These are phyloP conservation scores for Macrophomina pseudophaseolina DNA, from an alignment of 2,329 filamentous ascomycete genomes.

Conservation along the genomic window DNA sequence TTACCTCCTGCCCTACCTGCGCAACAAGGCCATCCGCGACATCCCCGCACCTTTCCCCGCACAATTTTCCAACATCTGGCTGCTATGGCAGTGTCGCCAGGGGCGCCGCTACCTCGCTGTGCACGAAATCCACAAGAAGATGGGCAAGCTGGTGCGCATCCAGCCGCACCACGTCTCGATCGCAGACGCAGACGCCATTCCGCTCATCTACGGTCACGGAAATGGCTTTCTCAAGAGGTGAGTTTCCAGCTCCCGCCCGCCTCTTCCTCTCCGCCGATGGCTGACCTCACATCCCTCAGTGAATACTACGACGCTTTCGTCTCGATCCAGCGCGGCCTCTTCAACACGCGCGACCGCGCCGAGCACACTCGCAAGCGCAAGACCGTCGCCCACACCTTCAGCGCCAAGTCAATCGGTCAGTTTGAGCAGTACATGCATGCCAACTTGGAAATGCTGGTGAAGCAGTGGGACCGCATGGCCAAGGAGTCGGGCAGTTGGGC, in stretches of 20 bases:
- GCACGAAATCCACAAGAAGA: conserved; percentile 74
- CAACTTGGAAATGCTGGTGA: conserved; percentile 76
- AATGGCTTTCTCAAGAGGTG: conserved; percentile 57
- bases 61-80: conserved; percentile 79
- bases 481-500: conserved; percentile 61
- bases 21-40: conserved; percentile 59
- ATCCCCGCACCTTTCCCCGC: conserved; percentile 70
- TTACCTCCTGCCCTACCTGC: conserved; percentile 66
- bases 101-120: conserved; percentile 65
- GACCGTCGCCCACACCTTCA: conserved; percentile 86
- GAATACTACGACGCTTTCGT: conserved; percentile 94
- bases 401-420: conserved; percentile 76
- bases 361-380: conserved; percentile 91
- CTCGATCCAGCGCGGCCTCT: conserved; percentile 81
- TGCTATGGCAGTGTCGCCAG: conserved; percentile 66
- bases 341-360: conserved; percentile 82
- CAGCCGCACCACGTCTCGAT: conserved; percentile 85
- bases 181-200: conserved; percentile 79
- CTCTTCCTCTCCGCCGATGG: background rate
- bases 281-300: conserved; percentile 47
- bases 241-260: conserved; percentile 1
- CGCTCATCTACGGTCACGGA: conserved; percentile 71
- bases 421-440: conserved; percentile 88
- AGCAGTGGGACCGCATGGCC: conserved; percentile 72
- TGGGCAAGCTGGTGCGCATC: conserved; percentile 80